Evolutionary conservation across 805 yeast species (phyloP), one percentile per base, ranked within the genome.

Genomic region (Candida xiaguanensis): DNA sequence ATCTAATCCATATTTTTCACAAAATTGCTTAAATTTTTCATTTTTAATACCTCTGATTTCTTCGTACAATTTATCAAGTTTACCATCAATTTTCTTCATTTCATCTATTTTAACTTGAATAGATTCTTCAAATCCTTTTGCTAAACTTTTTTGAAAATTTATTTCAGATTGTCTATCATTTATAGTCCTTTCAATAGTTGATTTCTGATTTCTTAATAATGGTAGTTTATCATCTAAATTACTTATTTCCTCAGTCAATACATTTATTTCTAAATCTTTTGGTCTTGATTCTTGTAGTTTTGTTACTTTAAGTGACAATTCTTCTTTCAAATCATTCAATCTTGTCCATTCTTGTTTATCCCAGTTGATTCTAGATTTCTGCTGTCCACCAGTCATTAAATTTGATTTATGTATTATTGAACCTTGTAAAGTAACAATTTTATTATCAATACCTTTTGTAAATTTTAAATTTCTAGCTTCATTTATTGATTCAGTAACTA

Each of bases 331-430:
- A 18, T 62, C 67, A 40, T 64, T 72, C 47, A 89, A 65, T 16
- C 70, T 64, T 37, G 72, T 74, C 48, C 76, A 74, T 49, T 82
- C 85, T 31, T 76, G 73, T 52, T 83, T 87, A 56, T 81, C 88
- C 95, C 95, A 87, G 46, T 76, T 72, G 41, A 64, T 46, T 15
- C 49, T 54, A 35, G 33, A 16, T 19, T 69, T 68, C 5, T 78
- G 70, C 20, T 70, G 64, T 48, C 97, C 97, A 57, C 97, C 97
- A 7, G 97, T 84, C 95, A 93, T 87, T 26, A 89, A 69, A 5
- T 96, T 96, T 4, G 91, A 81, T 51, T 78, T 80, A 54, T 87
- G 88, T 34, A 93, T 85, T 22, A 89, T 68, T 0, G 91, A 77
- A 2, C 99, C 99, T 36, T 87, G 88, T 11, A 87, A 52, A 0